Percentiles rank a stretch among this genome's conserved stretches.
Evolutionary conservation across 441 rosid species (phyloP).

Genomic region (Rhodomyrtus psidioides): DNA sequence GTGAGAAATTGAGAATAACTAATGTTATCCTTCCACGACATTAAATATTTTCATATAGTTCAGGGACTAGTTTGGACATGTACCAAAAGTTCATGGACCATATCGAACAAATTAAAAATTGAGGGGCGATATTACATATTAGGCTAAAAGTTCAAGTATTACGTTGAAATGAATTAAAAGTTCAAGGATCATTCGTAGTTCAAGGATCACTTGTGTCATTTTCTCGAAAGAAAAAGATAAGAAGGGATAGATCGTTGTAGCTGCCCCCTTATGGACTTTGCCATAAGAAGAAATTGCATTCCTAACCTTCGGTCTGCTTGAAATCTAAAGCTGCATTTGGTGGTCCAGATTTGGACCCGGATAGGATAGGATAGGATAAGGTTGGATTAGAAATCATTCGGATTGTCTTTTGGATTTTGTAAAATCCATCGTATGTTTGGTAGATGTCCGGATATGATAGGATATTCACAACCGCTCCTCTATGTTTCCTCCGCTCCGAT

Average conservation of each 20-base stretch:
- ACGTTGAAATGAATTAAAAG: too few species aligned
- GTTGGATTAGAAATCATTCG: too few species aligned
- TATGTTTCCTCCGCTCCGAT: too few species aligned
- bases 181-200: background rate
- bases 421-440: too few species aligned
- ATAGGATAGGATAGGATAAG: too few species aligned
- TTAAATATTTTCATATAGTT: background rate
- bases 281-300: background rate
- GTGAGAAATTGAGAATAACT: too few species aligned
- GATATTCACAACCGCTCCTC: too few species aligned
- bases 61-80: rapidly evolving
- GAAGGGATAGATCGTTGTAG: background rate
- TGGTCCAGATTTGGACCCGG: too few species aligned
- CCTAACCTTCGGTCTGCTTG: rapidly evolving
- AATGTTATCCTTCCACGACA: too few species aligned
- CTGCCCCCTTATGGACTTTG: background rate
- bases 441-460: too few species aligned
- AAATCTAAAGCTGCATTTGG: background rate
- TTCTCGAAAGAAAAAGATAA: background rate
- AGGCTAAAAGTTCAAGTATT: too few species aligned
- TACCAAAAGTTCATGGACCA: rapidly evolving
- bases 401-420: too few species aligned
- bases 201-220: background rate
- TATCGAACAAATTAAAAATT: rapidly evolving
- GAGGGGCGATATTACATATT: rapidly evolving